Evolutionary conservation across 2,329 filamentous ascomycete genomes (phyloP).

Genomic region (Arthrinium phaeospermum): DNA sequence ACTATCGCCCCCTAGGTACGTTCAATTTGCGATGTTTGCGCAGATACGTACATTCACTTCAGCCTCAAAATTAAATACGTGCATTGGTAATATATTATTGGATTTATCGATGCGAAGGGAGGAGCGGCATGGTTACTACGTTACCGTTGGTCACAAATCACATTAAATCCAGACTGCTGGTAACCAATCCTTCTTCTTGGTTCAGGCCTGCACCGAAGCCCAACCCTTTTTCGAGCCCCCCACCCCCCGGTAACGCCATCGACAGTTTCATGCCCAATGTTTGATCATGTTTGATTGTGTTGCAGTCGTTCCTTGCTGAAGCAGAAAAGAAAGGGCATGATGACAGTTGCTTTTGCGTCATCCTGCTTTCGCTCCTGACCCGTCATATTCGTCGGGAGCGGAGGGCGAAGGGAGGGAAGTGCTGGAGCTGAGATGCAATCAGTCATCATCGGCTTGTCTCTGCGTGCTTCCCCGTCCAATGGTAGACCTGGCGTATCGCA

Average conservation of each 20-base stretch:
- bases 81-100: background rate
- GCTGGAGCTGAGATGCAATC: background rate
- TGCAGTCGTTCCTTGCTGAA: slow-evolving; percentile 11
- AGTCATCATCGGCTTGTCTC: background rate
- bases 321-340: background rate
- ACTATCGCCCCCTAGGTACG: background rate
- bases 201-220: background rate
- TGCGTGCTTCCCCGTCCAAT: slow-evolving; percentile 1
- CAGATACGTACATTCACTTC: background rate
- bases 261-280: slow-evolving; percentile 13
- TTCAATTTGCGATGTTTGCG: background rate
- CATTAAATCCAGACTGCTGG: slow-evolving; percentile 6
- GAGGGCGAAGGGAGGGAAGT: background rate
- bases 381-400: background rate
- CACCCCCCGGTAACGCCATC: background rate
- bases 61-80: slow-evolving; percentile 1
- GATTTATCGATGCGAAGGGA: background rate
- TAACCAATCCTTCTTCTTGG: slow-evolving; percentile 9
- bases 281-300: slow-evolving; percentile 15
- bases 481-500: background rate
- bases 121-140: background rate
- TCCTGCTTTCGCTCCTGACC: background rate
- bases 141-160: slow-evolving; percentile 4
- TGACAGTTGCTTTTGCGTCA: slow-evolving; percentile 9
- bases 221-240: background rate